A percentile compares a stretch with the other conserved stretches of the same genome.
Evolutionary conservation across 164 flowering plant species (phyloP).

Genomic region (Magnolia changhungtana): DNA sequence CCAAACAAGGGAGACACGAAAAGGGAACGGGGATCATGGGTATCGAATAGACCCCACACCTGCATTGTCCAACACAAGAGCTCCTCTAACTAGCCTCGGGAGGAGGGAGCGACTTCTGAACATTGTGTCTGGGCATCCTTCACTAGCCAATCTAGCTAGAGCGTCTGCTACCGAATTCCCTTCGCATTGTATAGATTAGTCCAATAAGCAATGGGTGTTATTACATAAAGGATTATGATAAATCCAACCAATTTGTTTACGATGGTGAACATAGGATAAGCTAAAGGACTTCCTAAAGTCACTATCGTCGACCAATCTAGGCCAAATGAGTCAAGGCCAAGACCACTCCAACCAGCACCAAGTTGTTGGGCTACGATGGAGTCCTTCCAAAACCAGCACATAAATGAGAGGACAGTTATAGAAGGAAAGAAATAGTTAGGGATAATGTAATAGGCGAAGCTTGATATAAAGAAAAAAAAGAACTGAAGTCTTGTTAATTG

Average conservation of each 20-base stretch:
- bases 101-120: no score
- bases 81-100: no score
- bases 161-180: no score
- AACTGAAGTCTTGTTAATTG: conserved; percentile 1
- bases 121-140: no score
- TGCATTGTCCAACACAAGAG: no score
- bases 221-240: conserved; percentile 30
- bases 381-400: conserved; percentile 50
- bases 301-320: conserved; percentile 55
- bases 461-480: neutral
- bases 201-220: conserved; percentile 54
- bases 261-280: conserved; percentile 49
- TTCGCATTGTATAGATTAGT: conserved; percentile 44
- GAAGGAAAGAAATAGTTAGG: conserved; percentile 47
- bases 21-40: no score
- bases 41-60: no score
- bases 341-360: conserved; percentile 37
- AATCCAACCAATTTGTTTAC: conserved; percentile 39
- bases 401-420: conserved; percentile 43
- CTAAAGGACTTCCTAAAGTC: conserved; percentile 45
- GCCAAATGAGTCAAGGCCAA: conserved; percentile 57
- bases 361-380: neutral
- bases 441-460: conserved; percentile 38
- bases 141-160: no score
- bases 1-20: no score